These are phyloP conservation scores for Artemisia tridentata DNA, from an alignment of 129 eudicot genomes.

Conservation along the genomic window DNA sequence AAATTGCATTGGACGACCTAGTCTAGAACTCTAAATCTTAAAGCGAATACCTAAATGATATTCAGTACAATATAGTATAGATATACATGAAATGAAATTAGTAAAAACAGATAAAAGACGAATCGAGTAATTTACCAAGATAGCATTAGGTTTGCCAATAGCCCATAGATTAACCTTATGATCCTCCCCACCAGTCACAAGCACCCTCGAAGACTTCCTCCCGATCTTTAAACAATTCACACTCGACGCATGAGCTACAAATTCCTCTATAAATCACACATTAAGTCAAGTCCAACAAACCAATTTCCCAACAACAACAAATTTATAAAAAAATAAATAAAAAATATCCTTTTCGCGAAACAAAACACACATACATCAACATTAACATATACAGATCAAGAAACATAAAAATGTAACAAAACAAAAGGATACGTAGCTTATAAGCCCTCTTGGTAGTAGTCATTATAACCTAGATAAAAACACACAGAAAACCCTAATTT, in stretches of 20 bases:
- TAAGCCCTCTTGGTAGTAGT: conserved; percentile 91
- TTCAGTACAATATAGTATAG: no score
- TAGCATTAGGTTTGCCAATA: conserved; percentile 93
- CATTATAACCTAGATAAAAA: conserved; percentile 30
- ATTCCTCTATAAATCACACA: conserved; percentile 67
- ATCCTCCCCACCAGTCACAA: conserved; percentile 98
- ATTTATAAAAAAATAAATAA: not conserved
- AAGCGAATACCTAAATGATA: no score
- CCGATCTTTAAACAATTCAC: conserved; percentile 95
- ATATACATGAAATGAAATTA: no score
- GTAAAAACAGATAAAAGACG: conserved; percentile 5
- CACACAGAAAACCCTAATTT: conserved; percentile 36
- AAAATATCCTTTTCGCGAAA: conserved; percentile 10
- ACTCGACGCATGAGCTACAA: conserved; percentile 90
- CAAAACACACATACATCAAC: not conserved
- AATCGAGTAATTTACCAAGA: conserved; percentile 52
- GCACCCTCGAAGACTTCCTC: conserved; percentile 88
- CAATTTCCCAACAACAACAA: not conserved
- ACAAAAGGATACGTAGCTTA: conserved; percentile 95
- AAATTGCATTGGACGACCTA: no score
- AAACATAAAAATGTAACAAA: not conserved
- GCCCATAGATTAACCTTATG: conserved; percentile 99
- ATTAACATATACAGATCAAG: not conserved
- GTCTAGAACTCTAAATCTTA: no score
- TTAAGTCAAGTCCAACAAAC: conserved; percentile 24